phyloP scores from a whole-genome alignment of 768 basidiomycete species.

The Psilocybe tampanensis region DNA sequence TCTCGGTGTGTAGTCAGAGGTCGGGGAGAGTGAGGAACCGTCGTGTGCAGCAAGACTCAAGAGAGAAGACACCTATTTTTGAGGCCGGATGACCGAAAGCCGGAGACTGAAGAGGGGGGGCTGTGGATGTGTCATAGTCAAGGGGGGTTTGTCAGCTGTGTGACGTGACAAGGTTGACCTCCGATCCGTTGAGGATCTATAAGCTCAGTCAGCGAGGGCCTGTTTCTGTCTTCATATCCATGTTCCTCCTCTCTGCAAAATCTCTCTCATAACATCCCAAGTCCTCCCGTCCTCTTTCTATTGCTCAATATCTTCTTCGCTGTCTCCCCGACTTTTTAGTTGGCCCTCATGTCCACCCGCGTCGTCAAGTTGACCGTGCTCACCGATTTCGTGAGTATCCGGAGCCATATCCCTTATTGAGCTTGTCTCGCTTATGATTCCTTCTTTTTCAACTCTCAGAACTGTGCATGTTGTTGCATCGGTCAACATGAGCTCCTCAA shows the following conservation, averaged over 20 bases:
- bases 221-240: constrained; percentile 22
- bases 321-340: background rate
- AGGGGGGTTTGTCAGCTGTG: constrained; percentile 18
- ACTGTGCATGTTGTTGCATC: constrained; percentile 55
- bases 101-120: background rate
- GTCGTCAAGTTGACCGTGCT: constrained; percentile 50
- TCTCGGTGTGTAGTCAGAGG: background rate
- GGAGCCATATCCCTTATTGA: background rate
- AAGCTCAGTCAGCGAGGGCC: constrained; percentile 33
- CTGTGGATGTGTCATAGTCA: constrained; percentile 8
- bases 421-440: constrained; percentile 8
- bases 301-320: background rate
- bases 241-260: constrained; percentile 29
- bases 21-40: background rate
- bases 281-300: background rate
- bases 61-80: background rate
- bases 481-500: constrained; percentile 54
- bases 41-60: background rate
- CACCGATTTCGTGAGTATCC: constrained; percentile 47
- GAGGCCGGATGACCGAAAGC: background rate
- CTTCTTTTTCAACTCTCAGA: constrained; percentile 27
- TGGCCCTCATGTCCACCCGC: constrained; percentile 37
- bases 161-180: constrained; percentile 17
- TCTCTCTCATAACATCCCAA: constrained; percentile 28
- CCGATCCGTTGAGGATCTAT: constrained; percentile 20